A percentile compares a stretch with the other conserved stretches of the same genome.
phyloP scores from a whole-genome alignment of 305 asterid genomes.

The Fraxinus ornus region DNA sequence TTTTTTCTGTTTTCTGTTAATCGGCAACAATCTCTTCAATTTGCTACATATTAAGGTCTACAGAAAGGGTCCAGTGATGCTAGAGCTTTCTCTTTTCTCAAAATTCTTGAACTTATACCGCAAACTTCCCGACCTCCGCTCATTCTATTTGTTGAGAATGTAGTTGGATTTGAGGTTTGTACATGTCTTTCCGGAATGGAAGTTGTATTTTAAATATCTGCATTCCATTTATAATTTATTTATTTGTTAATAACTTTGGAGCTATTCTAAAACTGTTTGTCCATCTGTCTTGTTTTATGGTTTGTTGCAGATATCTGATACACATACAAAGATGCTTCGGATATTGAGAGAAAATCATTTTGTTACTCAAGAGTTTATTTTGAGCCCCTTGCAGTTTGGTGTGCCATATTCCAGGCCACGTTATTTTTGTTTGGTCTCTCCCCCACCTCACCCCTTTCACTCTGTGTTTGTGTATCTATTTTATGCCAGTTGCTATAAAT shows the following conservation, averaged over 20 bases:
- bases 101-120: constrained; percentile 79
- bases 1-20: constrained; percentile 7
- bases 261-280: constrained; percentile 13
- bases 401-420: constrained; percentile 95
- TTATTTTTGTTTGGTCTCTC: constrained; percentile 73
- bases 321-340: constrained; percentile 69
- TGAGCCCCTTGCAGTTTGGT: constrained; percentile 93
- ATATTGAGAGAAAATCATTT: constrained; percentile 68
- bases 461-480: not conserved
- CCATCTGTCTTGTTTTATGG: constrained; percentile 12
- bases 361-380: constrained; percentile 75
- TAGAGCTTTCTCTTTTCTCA: constrained; percentile 85
- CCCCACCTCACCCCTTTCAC: constrained; percentile 24
- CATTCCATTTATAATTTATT: not conserved
- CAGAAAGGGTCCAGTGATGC: constrained; percentile 94
- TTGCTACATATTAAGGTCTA: constrained; percentile 56
- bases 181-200: not conserved
- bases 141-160: constrained; percentile 90
- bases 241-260: not conserved
- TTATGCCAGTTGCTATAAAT: not conserved
- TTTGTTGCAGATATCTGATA: constrained; percentile 77
- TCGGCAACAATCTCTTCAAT: constrained; percentile 19
- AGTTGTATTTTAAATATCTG: not conserved
- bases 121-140: constrained; percentile 63
- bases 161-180: constrained; percentile 97